Evolutionary conservation across 805 yeast species (phyloP), one percentile per base, ranked within the genome.

Genomic region (Starmerella ratchasimensis): DNA sequence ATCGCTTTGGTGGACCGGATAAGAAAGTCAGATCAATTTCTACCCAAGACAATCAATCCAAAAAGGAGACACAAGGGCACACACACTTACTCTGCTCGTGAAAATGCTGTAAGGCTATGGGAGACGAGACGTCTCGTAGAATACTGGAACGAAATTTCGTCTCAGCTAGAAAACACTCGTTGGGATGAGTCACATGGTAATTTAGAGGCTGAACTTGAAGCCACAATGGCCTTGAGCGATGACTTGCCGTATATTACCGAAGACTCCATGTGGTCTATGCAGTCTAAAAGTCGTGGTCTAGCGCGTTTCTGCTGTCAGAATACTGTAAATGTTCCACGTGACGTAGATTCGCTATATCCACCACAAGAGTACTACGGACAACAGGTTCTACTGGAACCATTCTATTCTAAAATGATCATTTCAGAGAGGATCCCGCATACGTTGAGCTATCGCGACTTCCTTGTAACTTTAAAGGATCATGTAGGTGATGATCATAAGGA

Each of bases 1-100:
- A 50, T 58, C 21, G 82, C 82, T 0, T 64, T 83, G 0, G 57
- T 77, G 0, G 68, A 67, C 33, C 61, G 96, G 37, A 58, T 83
- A 3, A 27, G 30, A 3, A 61, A 50, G 29, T 39, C 45, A 1
- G 29, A 30, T 8, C 36, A 31, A 7, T 47, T 41, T 38, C 36
- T 47, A 2, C 51, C 51, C 1, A 14, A 20, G 3, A 6, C 10
- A 5, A 15, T 36, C 13, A 30, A 30, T 15, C 27, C 34, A 3
- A 16, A 17, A 2, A 8, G 27, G 18, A 13, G 22, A 3, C 34
- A 28, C 22, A 9, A 13, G 2, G 41, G 39, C 3, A 28, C 28
- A 6, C 37, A 18, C 18, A 16, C 23, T 13, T 38, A 34, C n/a
- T 39, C 47, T 4, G 28, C 42, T 1, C 32, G 48, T 15, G 42